Evolutionary conservation across 192 early-diverging fungal genomes (phyloP), one percentile per base, ranked within the genome.

Genomic region (Obelidium mucronatum): DNA sequence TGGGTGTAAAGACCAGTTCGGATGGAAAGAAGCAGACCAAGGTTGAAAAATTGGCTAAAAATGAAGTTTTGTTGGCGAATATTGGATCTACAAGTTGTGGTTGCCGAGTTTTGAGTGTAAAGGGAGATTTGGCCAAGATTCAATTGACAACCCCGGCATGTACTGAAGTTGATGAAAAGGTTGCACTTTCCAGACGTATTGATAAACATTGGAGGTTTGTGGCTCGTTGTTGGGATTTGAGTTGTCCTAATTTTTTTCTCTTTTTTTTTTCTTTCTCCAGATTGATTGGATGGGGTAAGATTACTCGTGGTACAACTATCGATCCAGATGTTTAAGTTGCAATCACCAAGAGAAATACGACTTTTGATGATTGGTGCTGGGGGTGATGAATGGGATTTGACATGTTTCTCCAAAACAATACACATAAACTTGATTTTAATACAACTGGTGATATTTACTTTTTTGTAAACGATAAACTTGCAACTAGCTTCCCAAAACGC

Each of bases 1-100:
- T 99, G 55, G 98, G 97, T 81, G 96, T 98, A 76, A 95, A 96
- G 84, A 95, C 94, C 15, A 34, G 13, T 19, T 60, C 58, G 8
- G 96, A 97, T 56, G 95, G 95, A 84, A 97, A 97, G 87, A 99
- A 98, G 88, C 95, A 97, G 81, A 90, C 97, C 72, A 98, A 97
- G 90, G 94, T 97, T 19, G 76, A 93, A 59, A 98, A 98, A 87
- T 86, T 99, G 40, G 81, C 90, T 39, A 97, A 96, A 89, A 90
- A 91, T 84, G 98, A 99, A 80, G 90, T 96, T 22, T 83, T 99
- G 34, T 90, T 95, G 92, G 92, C 98, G 63, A 98, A 97, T 85
- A 97, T 99, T 82, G 98, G 98, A 58, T 94, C 94, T 30, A 94
- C 92, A 28, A 92, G 94, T 11, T 95, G 96, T 42, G 97, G 97